Evolutionary conservation across 176 grass and related monocot species (phyloP).

Genomic region (bread wheat (Triticum aestivum)): IWGSC_CS_RefSeq_v2.1 NC_057796.1:488808989-488809488

Average conservation of each 20-base stretch:
- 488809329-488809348: slow-evolving; percentile 46
- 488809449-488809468: slow-evolving; percentile 6
- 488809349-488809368: slow-evolving; percentile 34
- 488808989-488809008: slow-evolving; percentile 44
- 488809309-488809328: slow-evolving; percentile 25
- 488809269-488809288: slow-evolving; percentile 48
- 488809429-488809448: slow-evolving; percentile 45
- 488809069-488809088: slow-evolving; percentile 34
- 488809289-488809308: slow-evolving; percentile 22
- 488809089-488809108: background rate
- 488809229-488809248: background rate
- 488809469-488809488: slow-evolving; percentile 27
- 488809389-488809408: slow-evolving; percentile 29
- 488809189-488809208: slow-evolving; percentile 40
- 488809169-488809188: slow-evolving; percentile 23
- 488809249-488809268: slow-evolving; percentile 40
- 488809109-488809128: slow-evolving; percentile 52
- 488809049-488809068: slow-evolving; percentile 19
- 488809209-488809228: slow-evolving; percentile 44
- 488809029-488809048: slow-evolving; percentile 36
- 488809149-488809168: slow-evolving; percentile 26
- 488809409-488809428: slow-evolving; percentile 37
- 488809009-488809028: slow-evolving; percentile 36
- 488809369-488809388: slow-evolving; percentile 35
- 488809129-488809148: slow-evolving; percentile 53